Evolutionary conservation across 2,329 filamentous ascomycete genomes (phyloP), one percentile per base, ranked within the genome.

Genomic region (Hypomyces perniciosus): DNA sequence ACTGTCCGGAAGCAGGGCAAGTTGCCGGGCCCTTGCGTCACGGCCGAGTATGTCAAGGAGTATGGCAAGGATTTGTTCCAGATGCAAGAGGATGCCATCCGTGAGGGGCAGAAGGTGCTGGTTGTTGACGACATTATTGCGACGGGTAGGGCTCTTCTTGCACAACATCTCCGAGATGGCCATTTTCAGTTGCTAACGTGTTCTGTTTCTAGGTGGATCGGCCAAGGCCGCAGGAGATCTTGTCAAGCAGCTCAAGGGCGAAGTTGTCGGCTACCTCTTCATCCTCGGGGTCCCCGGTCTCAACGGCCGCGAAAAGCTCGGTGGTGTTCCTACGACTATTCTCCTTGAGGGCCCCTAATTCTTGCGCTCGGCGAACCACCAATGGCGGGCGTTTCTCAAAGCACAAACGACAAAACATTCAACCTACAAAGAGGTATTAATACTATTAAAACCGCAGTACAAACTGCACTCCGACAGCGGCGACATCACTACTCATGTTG

Each of bases 91-190:
- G 90, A 87, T 69, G 85, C 86, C 41, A 85, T 99, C 63, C 85
- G 87, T 73, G 78, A 82, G 46, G 91, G 91, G 34, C 89, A 96
- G 74, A 91, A 86, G 69, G 92, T 96, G 52, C 75, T 99, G 56
- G 80, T 99, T 58, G 90, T 99, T 31, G 93, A 99, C 70, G 93
- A 99, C 69, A 95, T 99, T 65, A 97, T 99, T 74, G 93, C 93
- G 51, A 99, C 93, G 58, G 92, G 92, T 96, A 77, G 69, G 85
- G 47, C 49, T 43, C 52, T 46, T 49, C 20, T 8, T 28, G 33
- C 27, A 20, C 20, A 20, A 20, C 20, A 20, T 20, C 20, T 20
- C 20, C 20, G 3, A 20, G 20, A 20, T 20, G 20, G 20, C 20
- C 20, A 20, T 37, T 9, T 10, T n/a, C 4, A 39, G 30, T 28